A percentile compares a stretch with the other conserved stretches of the same genome.
Conservation (phyloP, 148 eudicot genomes). For the Vaccinium macrocarpon region DNA sequence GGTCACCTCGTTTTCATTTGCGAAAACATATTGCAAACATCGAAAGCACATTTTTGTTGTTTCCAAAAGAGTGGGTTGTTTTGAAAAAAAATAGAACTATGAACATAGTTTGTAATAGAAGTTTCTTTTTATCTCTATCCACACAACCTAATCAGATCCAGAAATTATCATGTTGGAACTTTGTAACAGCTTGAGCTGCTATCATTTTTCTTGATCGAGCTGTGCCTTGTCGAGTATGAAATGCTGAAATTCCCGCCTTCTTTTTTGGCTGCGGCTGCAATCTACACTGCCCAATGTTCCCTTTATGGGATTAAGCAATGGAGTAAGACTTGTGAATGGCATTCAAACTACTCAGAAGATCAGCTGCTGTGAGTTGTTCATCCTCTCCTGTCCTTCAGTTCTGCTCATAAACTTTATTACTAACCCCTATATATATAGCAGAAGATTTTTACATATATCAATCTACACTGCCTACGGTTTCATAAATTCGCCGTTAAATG, state of each 20-base stretch:
- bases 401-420: neutral
- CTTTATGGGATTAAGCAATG: constrained; percentile 62
- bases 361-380: constrained; percentile 59
- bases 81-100: too few relatives aligned
- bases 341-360: constrained; percentile 56
- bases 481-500: neutral
- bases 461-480: neutral
- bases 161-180: neutral
- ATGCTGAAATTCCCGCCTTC: constrained; percentile 80
- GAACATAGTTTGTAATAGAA: too few relatives aligned
- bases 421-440: neutral
- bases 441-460: neutral
- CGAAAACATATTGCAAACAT: too few relatives aligned
- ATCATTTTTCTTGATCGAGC: constrained; percentile 63
- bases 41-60: too few relatives aligned
- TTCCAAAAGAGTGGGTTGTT: too few relatives aligned
- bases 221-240: constrained; percentile 77
- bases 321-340: constrained; percentile 70
- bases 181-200: constrained; percentile 56
- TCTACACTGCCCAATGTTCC: constrained; percentile 74
- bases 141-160: neutral
- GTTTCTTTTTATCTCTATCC: too few relatives aligned
- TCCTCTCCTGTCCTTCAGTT: neutral
- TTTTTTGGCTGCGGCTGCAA: constrained; percentile 70
- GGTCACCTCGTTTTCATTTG: too few relatives aligned